Conservation (phyloP, 2,329 filamentous ascomycete species). For the Aspergillus clavatus region DNA sequence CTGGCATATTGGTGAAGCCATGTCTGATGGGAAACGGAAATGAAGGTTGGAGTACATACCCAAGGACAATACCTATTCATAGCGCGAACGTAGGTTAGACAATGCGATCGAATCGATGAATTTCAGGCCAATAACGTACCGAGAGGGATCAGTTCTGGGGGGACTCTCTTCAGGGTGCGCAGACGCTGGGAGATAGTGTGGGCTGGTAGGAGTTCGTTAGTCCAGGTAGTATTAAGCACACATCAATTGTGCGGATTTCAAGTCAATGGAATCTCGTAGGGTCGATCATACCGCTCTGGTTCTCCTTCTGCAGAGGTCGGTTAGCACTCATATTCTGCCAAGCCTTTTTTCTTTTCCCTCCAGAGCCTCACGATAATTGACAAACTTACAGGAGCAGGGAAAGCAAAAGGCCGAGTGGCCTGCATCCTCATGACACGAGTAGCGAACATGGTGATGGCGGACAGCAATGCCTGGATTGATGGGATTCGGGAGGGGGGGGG, state of each 20-base stretch:
- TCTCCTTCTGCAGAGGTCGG: constrained; percentile 52
- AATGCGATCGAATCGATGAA: constrained; percentile 13
- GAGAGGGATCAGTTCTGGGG: constrained; percentile 89
- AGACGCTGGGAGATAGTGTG: constrained; percentile 96
- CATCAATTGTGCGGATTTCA: neutral
- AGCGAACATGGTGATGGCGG: constrained; percentile 55
- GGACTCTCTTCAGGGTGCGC: constrained; percentile 81
- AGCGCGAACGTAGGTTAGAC: constrained; percentile 24
- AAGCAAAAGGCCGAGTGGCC: constrained; percentile 42
- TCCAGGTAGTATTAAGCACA: constrained; percentile 7
- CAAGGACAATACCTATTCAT: constrained; percentile 71
- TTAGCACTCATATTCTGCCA: constrained; percentile 37
- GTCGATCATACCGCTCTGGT: constrained; percentile 54
- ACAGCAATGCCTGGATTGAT: constrained; percentile 7
- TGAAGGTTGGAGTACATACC: constrained; percentile 51
- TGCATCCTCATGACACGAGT: constrained; percentile 63
- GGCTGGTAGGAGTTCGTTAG: constrained; percentile 54
- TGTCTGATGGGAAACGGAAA: constrained; percentile 9
- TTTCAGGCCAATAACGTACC: constrained; percentile 55
- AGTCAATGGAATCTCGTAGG: constrained; percentile 9
- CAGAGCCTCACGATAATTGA: constrained; percentile 7
- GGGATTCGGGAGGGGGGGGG: constrained; percentile 17
- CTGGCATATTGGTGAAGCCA: constrained; percentile 1
- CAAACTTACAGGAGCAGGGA: constrained; percentile 65
- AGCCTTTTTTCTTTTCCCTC: constrained; percentile 17